These are phyloP conservation scores for Solanum stenotomum DNA, from an alignment of 257 asterid genomes.

Conservation along the genomic window DNA sequence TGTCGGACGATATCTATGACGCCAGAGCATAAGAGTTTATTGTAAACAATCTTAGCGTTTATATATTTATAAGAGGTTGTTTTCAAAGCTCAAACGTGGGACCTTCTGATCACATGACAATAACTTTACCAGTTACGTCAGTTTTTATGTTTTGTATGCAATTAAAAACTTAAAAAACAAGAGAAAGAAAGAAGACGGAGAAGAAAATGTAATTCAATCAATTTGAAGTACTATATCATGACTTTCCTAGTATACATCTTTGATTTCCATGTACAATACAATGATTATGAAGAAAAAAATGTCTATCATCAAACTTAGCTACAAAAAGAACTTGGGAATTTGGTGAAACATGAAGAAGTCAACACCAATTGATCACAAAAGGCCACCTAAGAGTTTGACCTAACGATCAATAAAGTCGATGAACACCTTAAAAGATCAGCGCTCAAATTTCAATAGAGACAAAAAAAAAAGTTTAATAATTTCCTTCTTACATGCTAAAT, in stretches of 20 bases:
- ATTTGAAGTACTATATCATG: neutral
- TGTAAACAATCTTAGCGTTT: rapidly evolving
- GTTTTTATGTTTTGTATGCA: neutral
- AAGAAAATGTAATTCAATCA: neutral
- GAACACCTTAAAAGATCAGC: neutral
- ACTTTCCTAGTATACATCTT: neutral
- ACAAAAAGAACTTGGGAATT: neutral
- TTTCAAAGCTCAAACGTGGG: too few species aligned
- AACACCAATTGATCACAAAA: neutral
- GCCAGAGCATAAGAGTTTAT: neutral
- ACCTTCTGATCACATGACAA: too few species aligned
- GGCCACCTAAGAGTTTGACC: neutral
- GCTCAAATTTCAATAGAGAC: neutral
- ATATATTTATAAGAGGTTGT: neutral
- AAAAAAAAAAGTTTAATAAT: neutral
- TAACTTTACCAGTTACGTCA: rapidly evolving
- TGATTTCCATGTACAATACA: neutral
- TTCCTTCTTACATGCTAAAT: neutral
- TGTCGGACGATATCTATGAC: rapidly evolving
- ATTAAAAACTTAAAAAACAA: neutral
- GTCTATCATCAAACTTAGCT: neutral
- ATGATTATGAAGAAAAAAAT: neutral
- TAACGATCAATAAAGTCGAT: neutral
- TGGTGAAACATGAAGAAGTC: neutral
- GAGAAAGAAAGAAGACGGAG: neutral